Base-by-base conservation (phyloP, 495 filamentous ascomycete species). In the Neurospora sp. region DNA sequence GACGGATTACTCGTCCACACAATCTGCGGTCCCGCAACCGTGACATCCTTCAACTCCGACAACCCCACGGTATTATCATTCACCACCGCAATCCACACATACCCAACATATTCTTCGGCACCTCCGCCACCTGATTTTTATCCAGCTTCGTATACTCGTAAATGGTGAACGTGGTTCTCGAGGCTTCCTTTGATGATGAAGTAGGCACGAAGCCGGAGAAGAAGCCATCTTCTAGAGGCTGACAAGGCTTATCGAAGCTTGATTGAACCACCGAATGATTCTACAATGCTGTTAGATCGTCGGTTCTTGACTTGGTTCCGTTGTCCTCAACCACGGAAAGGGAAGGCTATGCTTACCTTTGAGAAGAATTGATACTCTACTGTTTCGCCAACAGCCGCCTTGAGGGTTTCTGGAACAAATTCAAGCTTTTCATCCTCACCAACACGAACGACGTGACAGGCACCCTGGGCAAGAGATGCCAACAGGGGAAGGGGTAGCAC, bases 231-330 rank as follows among this genome's bases (percentile, higher is more conserved):
- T 76, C 79, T 1, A 84, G 77, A 8, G 89, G 86, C 22, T 86
- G 79, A 78, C 89, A 92, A 0, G 90, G 90, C 7, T 85, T 82
- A 16, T 76, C 74, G 71, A 89, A 92, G 40, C 86, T 84, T 4
- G 88, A 85, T 71, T 90, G 85, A 5, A 85, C 84, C 37, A 91
- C 88, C 5, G 87, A 88, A 76, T 91, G 90, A 72, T 89, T 90
- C 74, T 84, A 45, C 8, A 78, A 3, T 38, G 27, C 6, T 53
- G 71, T 76, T 38, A 76, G 71, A 39, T 22, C 42, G 20, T 53
- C 1, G 45, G 4, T 53, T 12, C 45, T 47, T 8, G 8, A 9
- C 31, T 20, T 8, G 0, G 1, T 16, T 12, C 8, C 22, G 42
- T 10, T 47, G 31, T 4, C 18, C 0, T 27, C 27, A 39, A 3